A percentile compares a stretch with the other conserved stretches of the same genome.
Evolutionary conservation across 208 protist genomes (phyloP).

Genomic region (Porcisia hertigi): DNA sequence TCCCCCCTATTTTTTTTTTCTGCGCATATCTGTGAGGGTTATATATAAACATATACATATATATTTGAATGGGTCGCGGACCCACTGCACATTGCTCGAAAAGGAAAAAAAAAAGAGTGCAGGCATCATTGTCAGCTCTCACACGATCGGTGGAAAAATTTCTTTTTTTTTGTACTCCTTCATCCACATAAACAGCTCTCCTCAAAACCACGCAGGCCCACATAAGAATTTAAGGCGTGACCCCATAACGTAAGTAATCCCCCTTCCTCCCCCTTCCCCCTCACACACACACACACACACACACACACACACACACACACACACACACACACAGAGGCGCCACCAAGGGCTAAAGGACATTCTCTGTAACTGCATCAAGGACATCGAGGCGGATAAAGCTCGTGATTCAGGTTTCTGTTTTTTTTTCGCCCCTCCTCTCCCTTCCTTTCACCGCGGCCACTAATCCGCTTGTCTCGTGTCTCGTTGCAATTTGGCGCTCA

Average conservation of each 20-base stretch:
- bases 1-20: no score
- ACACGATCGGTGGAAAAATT: no score
- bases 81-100: no score
- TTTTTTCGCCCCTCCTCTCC: neutral
- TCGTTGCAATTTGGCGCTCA: neutral
- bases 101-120: no score
- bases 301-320: neutral
- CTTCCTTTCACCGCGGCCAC: neutral
- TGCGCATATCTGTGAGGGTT: no score
- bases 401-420: neutral
- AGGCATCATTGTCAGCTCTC: no score
- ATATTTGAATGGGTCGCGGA: no score
- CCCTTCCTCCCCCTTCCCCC: neutral
- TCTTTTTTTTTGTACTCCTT: no score
- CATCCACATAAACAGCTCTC: neutral
- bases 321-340: neutral
- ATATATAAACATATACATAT: no score
- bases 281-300: constrained; percentile 1
- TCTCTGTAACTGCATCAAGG: neutral
- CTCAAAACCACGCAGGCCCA: neutral
- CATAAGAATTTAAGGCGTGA: neutral
- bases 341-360: neutral
- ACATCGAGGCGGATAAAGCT: neutral
- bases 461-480: neutral
- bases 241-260: neutral